A percentile compares a stretch with the other conserved stretches of the same genome.
phyloP scores from a whole-genome alignment of 441 rosid species.

The Gossypium lobatum region DNA sequence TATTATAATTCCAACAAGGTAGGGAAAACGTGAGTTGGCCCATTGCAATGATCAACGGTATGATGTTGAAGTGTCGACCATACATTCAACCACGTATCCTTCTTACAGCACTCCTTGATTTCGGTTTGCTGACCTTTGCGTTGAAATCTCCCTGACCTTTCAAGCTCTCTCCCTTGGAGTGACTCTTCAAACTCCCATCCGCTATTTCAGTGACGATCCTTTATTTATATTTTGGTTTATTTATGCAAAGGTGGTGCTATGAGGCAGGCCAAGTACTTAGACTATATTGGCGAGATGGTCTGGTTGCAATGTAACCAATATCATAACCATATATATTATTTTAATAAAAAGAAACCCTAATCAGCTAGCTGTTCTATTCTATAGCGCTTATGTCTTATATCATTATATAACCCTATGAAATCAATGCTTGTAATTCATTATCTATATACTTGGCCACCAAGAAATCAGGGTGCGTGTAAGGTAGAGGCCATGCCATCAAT shows the following conservation, averaged over 20 bases:
- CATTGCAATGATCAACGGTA: not conserved
- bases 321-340: not conserved
- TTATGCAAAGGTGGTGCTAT: not conserved
- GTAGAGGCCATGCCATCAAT: not conserved
- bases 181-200: not conserved
- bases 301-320: slow-evolving; percentile 9
- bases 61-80: not conserved
- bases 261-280: not conserved
- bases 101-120: not conserved
- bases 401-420: not conserved
- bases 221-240: not conserved
- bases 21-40: not conserved
- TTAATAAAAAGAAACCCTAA: not conserved
- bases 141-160: slow-evolving; percentile 7
- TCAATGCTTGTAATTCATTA: not conserved
- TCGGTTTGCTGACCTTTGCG: not conserved
- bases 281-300: not conserved
- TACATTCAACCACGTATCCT: not conserved
- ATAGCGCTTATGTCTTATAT: too few species aligned
- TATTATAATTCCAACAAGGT: not conserved
- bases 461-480: slow-evolving; percentile 2
- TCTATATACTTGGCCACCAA: not conserved
- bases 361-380: not conserved
- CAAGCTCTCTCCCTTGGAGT: not conserved
- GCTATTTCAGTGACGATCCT: not conserved